Conservation (phyloP, 2,329 filamentous ascomycete species). For the Colletotrichum sp. region DNA sequence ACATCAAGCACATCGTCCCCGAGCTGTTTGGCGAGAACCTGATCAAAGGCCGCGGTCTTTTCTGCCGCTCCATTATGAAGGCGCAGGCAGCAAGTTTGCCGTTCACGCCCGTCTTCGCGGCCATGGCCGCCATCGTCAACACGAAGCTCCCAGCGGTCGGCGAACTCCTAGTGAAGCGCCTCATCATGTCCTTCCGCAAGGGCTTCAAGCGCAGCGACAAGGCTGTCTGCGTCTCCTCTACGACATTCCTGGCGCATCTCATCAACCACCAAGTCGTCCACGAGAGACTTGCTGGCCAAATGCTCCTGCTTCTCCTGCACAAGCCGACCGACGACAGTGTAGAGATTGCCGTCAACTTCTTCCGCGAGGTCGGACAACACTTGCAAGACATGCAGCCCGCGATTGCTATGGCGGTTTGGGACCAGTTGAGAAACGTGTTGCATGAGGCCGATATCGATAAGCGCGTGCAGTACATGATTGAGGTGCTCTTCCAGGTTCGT, state of each 20-base stretch:
- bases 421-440: constrained; percentile 92
- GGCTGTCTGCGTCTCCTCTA: constrained; percentile 89
- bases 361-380: constrained; percentile 90
- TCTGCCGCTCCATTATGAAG: constrained; percentile 98
- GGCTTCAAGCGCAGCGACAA: constrained; percentile 97
- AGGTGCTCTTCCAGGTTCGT: constrained; percentile 94
- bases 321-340: constrained; percentile 98
- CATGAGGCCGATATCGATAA: constrained; percentile 98
- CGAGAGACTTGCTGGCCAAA: constrained; percentile 92
- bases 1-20: constrained; percentile 97
- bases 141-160: constrained; percentile 96
- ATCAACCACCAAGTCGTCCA: constrained; percentile 96
- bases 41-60: constrained; percentile 86
- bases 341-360: constrained; percentile 94
- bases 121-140: constrained; percentile 96
- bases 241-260: constrained; percentile 92
- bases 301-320: constrained; percentile 87
- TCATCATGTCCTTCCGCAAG: constrained; percentile 93
- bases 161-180: constrained; percentile 82
- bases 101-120: constrained; percentile 95
- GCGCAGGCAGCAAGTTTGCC: constrained; percentile 94
- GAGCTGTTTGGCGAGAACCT: constrained; percentile 96
- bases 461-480: constrained; percentile 98
- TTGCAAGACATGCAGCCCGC: constrained; percentile 92
- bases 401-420: constrained; percentile 89